Conservation (phyloP, 73 alveolate genomes). For the Effrenium voratum region DNA sequence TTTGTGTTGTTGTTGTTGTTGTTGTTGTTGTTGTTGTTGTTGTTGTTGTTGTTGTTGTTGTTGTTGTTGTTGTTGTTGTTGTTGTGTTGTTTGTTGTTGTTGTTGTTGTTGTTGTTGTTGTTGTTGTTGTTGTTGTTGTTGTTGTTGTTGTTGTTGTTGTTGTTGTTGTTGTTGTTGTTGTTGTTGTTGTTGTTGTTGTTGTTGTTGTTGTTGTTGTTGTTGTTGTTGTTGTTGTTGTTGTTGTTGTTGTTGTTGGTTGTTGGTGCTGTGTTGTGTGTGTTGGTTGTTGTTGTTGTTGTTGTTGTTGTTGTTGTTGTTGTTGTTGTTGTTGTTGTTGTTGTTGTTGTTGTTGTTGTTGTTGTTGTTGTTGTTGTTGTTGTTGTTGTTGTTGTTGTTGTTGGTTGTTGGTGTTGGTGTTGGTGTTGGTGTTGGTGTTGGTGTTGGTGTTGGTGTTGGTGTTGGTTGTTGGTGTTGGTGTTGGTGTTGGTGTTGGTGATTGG, state of each 20-base stretch:
- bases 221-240: neutral
- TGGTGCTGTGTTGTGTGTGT: neutral
- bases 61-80: neutral
- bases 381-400: too few species aligned
- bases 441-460: too few species aligned
- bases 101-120: neutral
- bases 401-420: too few species aligned
- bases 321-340: too few species aligned
- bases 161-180: neutral
- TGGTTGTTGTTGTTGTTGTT: neutral
- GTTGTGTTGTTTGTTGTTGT: neutral
- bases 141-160: neutral
- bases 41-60: neutral
- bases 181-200: neutral
- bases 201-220: neutral
- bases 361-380: too few species aligned
- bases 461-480: too few species aligned
- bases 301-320: too few species aligned
- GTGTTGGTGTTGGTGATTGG: too few species aligned
- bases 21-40: neutral
- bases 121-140: conserved; percentile 6
- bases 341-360: too few species aligned
- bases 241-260: neutral
- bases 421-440: too few species aligned
- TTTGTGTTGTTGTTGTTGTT: neutral